These are phyloP conservation scores for Flueggea neowawraea DNA, from an alignment of 441 rosid genomes.

Conservation along the genomic window DNA sequence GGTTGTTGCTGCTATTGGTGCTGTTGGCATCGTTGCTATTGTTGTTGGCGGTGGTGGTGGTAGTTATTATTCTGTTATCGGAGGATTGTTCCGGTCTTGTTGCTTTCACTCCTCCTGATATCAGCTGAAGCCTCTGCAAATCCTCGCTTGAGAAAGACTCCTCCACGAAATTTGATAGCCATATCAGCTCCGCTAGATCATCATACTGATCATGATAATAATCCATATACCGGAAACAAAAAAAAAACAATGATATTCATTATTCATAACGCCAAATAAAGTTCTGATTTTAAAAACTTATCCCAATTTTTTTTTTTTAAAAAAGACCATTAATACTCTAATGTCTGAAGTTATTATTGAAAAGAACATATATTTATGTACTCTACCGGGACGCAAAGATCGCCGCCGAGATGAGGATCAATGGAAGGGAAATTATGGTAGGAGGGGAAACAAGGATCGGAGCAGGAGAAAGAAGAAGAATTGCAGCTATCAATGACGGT, in stretches of 20 bases:
- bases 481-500: conserved; percentile 56
- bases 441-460: conserved; percentile 32
- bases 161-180: conserved; percentile 94
- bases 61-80: conserved; percentile 15
- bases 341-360: too few relatives aligned
- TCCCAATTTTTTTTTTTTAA: too few relatives aligned
- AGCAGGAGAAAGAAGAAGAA: conserved; percentile 52
- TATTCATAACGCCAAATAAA: too few relatives aligned
- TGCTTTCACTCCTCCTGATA: conserved; percentile 60
- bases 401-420: conserved; percentile 51
- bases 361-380: neutral
- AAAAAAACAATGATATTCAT: neutral
- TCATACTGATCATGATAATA: conserved; percentile 47
- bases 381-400: conserved; percentile 81
- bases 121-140: conserved; percentile 72
- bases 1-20: conserved; percentile 15
- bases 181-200: conserved; percentile 88
- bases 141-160: conserved; percentile 94
- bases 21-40: conserved; percentile 1
- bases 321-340: conserved; percentile 5
- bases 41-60: conserved; percentile 2
- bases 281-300: too few relatives aligned
- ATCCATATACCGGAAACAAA: neutral
- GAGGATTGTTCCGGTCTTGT: conserved; percentile 47
- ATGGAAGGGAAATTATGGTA: conserved; percentile 31